A percentile compares a stretch with the other conserved stretches of the same genome.
Evolutionary conservation across 1,284 basidiomycete genomes (phyloP).

Genomic region (Austroboletus novae-zelandiae): DNA sequence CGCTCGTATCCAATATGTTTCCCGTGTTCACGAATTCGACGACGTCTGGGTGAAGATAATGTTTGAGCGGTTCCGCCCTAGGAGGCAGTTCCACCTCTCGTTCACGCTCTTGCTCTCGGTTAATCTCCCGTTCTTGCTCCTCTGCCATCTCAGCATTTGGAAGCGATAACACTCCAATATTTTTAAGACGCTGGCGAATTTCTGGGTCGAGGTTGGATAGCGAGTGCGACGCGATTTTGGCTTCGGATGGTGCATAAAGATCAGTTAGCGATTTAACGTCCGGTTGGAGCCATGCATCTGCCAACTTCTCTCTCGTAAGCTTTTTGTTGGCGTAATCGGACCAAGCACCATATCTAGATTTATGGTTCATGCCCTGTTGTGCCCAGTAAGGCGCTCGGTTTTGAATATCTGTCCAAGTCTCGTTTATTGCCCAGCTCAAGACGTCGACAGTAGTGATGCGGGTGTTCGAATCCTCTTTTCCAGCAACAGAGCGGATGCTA

Average conservation of each 20-base stretch:
- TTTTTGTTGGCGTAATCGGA: conserved; percentile 4
- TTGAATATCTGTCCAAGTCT: conserved; percentile 17
- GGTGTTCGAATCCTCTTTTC: not conserved
- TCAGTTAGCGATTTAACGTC: not conserved
- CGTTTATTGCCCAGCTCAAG: conserved; percentile 33
- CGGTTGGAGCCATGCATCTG: not conserved
- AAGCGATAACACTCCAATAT: not conserved
- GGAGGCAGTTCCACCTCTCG: conserved; percentile 2
- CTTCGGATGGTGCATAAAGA: not conserved
- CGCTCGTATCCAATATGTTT: not conserved
- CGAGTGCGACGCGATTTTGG: not conserved
- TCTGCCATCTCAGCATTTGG: not conserved
- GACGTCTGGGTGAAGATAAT: not conserved
- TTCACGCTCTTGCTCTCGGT: not conserved
- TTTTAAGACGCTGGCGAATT: not conserved
- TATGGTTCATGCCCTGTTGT: conserved; percentile 23
- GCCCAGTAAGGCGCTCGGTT: conserved; percentile 21
- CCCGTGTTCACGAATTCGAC: not conserved
- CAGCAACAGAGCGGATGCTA: not conserved
- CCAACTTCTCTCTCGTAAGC: not conserved
- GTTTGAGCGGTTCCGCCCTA: not conserved
- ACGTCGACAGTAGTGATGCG: not conserved
- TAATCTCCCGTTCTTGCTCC: not conserved
- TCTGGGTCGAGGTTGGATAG: not conserved
- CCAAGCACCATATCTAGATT: conserved; percentile 33